Percentiles rank a stretch among this genome's conserved stretches.
Evolutionary conservation across 2,329 filamentous ascomycete genomes (phyloP).

Genomic region (Colletotrichum limetticola): DNA sequence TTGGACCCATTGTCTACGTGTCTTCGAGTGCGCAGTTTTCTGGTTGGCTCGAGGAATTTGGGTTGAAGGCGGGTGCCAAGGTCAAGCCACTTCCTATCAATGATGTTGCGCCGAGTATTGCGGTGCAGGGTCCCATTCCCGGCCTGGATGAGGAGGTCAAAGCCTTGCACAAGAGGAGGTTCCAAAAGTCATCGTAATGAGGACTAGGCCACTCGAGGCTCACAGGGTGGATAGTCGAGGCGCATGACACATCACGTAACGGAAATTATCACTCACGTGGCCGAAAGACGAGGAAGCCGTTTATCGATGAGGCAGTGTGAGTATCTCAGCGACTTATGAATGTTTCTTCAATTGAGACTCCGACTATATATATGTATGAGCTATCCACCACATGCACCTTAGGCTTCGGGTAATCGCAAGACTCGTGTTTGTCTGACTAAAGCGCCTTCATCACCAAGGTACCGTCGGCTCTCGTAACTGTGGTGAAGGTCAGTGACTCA

Average conservation of each 20-base stretch:
- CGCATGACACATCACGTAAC: too few species aligned
- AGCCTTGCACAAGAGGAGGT: conserved; percentile 39
- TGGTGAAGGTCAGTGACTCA: neutral
- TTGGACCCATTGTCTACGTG: conserved; percentile 48
- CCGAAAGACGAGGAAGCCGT: too few species aligned
- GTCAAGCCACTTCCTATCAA: conserved; percentile 43
- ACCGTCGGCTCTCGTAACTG: neutral
- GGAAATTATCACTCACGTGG: too few species aligned
- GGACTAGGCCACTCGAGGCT: neutral
- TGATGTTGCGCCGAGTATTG: conserved; percentile 42
- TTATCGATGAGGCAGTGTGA: neutral
- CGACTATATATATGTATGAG: too few species aligned
- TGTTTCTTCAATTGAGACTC: neutral
- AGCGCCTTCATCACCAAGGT: neutral
- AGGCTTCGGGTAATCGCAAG: neutral
- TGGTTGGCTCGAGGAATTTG: conserved; percentile 43
- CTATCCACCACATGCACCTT: too few species aligned
- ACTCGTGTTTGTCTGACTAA: neutral
- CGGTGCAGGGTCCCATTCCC: conserved; percentile 43
- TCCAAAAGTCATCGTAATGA: neutral
- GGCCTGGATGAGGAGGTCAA: conserved; percentile 44
- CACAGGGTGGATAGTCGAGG: too few species aligned
- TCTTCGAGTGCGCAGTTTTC: conserved; percentile 43
- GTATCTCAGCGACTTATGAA: neutral
- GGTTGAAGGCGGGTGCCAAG: conserved; percentile 23